Evolutionary conservation across 495 filamentous ascomycete genomes (phyloP).

Genomic region (Melanomma pulvis-pyrius): DNA sequence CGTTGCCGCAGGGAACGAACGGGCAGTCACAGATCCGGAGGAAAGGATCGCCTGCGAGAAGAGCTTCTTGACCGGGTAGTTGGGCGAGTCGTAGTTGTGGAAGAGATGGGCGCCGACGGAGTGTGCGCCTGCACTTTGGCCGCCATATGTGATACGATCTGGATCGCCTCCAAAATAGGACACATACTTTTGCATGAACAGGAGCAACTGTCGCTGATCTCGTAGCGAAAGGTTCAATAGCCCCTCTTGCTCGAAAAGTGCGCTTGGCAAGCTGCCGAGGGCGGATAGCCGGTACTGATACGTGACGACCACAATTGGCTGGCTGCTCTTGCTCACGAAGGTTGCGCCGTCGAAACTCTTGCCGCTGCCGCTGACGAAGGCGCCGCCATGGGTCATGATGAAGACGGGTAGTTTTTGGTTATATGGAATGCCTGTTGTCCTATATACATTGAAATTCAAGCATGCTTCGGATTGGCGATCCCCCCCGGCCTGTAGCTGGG

Average conservation of each 20-base stretch:
- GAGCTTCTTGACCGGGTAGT: constrained; percentile 14
- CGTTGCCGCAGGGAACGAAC: constrained; percentile 18
- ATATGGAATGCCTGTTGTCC: constrained; percentile 16
- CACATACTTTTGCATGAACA: constrained; percentile 28
- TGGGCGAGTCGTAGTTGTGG: constrained; percentile 24
- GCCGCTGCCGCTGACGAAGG: constrained; percentile 13
- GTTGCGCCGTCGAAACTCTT: constrained; percentile 25
- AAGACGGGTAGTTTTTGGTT: constrained; percentile 24
- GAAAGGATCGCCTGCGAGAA: constrained; percentile 23
- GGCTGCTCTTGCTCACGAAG: constrained; percentile 12
- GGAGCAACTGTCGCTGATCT: constrained; percentile 23
- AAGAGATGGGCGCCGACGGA: constrained; percentile 26
- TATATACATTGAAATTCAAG: constrained; percentile 25
- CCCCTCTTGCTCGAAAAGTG: constrained; percentile 22
- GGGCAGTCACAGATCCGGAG: constrained; percentile 22
- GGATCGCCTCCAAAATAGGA: constrained; percentile 27
- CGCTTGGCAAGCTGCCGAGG: constrained; percentile 18
- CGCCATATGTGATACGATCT: constrained; percentile 21
- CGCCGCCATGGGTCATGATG: constrained; percentile 21
- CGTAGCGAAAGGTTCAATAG: constrained; percentile 24
- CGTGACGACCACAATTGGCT: constrained; percentile 30
- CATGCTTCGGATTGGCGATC: constrained; percentile 18
- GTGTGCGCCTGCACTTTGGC: constrained; percentile 29
- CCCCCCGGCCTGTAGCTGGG: neutral
- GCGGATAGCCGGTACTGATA: constrained; percentile 27